Evolutionary conservation across 805 yeast species (phyloP), one percentile per base, ranked within the genome.

Genomic region (Pichia nakasei): DNA sequence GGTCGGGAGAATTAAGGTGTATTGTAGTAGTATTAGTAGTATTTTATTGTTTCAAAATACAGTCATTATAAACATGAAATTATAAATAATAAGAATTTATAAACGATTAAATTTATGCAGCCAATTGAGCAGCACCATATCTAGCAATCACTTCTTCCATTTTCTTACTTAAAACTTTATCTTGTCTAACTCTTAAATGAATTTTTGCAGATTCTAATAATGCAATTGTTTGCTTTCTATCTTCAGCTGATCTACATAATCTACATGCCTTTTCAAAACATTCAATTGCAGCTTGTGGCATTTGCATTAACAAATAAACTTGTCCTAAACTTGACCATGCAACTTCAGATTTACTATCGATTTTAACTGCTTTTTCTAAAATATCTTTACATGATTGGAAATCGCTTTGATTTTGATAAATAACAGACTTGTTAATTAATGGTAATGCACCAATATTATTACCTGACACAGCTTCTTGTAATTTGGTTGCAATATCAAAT

Each of bases 241-340:
- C 97, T 48, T 82, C 87, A 41, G 77, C 72, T 41, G 85, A 75
- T 75, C 97, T 82, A 20, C 96, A 83, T 53, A 89, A 73, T 45
- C 74, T 74, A 43, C 93, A 80, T 47, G 91, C 82, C 58, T 81
- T 85, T 68, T 85, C 93, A 61, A 91, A 89, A 59, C 83, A 73
- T 49, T 67, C 68, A 52, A 86, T 76, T 29, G 97, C 96, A 51
- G 83, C 89, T 48, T 82, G 83, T 41, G 85, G 77, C 60, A 82
- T 75, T 64, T 85, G 91, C 55, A 75, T 77, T 69, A 88, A 95
- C 63, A 93, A 70, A 65, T 79, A 83, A 58, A 87, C 70, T 71
- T 93, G 97, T 39, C 97, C 97, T 53, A 91, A 73, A n/a, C 93
- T 79, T 53, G 87, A 76, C 60, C 85, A 76, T 37, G 96, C 97